Percentiles rank a stretch among this genome's conserved stretches.
Conservation (phyloP, 495 filamentous ascomycete species). For the Articulospora tetracladia region DNA sequence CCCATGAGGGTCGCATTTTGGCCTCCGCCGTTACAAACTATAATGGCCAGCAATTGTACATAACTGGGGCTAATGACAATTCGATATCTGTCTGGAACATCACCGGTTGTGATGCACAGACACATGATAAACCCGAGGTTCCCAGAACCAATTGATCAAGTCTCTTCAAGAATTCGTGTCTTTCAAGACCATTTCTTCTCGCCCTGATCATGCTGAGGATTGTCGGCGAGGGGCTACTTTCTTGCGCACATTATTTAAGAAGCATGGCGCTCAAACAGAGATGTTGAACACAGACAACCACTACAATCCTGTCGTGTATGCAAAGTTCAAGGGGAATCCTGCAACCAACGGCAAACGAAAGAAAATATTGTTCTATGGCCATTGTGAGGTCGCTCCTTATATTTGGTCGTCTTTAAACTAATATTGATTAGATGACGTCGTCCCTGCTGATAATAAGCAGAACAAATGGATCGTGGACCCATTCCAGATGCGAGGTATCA, state of each 20-base stretch:
- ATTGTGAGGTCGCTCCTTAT: conserved; percentile 41
- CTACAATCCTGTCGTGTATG: conserved; percentile 86
- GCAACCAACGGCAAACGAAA: conserved; percentile 56
- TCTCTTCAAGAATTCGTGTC: conserved; percentile 81
- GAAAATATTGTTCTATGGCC: conserved; percentile 93
- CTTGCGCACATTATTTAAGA: conserved; percentile 82
- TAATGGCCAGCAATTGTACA: conserved; percentile 68
- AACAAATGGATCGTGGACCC: conserved; percentile 83
- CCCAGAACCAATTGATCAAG: conserved; percentile 74
- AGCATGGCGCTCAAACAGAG: conserved; percentile 82
- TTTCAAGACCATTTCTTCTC: conserved; percentile 85
- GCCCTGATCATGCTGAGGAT: conserved; percentile 77
- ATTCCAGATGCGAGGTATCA: conserved; percentile 76
- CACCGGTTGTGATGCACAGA: conserved; percentile 39
- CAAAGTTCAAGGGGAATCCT: conserved; percentile 73
- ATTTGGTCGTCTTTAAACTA: neutral
- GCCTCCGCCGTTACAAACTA: conserved; percentile 74
- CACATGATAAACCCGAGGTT: conserved; percentile 27
- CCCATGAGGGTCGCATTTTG: conserved; percentile 80
- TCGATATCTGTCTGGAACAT: conserved; percentile 86
- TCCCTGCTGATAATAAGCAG: conserved; percentile 77
- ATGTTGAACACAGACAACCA: conserved; percentile 67
- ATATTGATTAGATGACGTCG: conserved; percentile 67
- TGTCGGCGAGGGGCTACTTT: conserved; percentile 91
- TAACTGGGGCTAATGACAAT: conserved; percentile 94